These are phyloP conservation scores for Cutaneotrichosporon sp. DNA, from an alignment of 1,284 basidiomycete species.

Conservation along the genomic window DNA sequence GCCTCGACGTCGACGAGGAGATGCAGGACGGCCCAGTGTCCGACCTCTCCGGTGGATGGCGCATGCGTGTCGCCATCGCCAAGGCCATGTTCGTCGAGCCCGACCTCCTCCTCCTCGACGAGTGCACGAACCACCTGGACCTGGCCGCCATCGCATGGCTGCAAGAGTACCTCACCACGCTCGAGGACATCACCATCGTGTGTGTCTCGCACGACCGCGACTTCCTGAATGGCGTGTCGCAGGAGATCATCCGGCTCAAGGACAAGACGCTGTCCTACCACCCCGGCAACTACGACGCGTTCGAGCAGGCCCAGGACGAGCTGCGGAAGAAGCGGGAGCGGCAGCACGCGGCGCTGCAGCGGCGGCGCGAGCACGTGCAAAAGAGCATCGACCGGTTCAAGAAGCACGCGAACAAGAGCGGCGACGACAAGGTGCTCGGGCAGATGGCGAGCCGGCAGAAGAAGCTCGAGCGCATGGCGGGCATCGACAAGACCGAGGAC, in stretches of 20 bases:
- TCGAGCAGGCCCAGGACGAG: slow-evolving; percentile 26
- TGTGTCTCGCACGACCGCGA: slow-evolving; percentile 69
- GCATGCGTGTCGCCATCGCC: slow-evolving; percentile 61
- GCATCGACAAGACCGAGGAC: slow-evolving; percentile 58
- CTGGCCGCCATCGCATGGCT: slow-evolving; percentile 55
- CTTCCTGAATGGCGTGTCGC: slow-evolving; percentile 66
- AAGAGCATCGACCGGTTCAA: slow-evolving; percentile 16
- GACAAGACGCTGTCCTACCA: slow-evolving; percentile 60
- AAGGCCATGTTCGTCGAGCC: slow-evolving; percentile 55
- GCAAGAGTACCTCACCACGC: slow-evolving; percentile 60
- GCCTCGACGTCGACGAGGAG: slow-evolving; percentile 64
- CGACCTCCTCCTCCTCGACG: slow-evolving; percentile 54
- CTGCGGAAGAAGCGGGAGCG: slow-evolving; percentile 57
- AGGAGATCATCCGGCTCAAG: slow-evolving; percentile 69
- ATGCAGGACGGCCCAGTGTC: slow-evolving; percentile 59
- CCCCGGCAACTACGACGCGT: slow-evolving; percentile 28
- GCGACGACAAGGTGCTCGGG: slow-evolving; percentile 25
- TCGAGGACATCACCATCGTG: slow-evolving; percentile 58
- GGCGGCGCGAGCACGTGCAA: slow-evolving; percentile 58
- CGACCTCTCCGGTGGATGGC: slow-evolving; percentile 69
- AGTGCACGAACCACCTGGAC: slow-evolving; percentile 58
- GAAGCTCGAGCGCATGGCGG: slow-evolving; percentile 65
- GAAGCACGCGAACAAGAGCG: slow-evolving; percentile 18
- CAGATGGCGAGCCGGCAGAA: slow-evolving; percentile 62
- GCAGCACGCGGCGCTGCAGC: slow-evolving; percentile 62